Conservation (phyloP, 2,329 filamentous ascomycete species). For the Cordyceps cateniannulata region DNA sequence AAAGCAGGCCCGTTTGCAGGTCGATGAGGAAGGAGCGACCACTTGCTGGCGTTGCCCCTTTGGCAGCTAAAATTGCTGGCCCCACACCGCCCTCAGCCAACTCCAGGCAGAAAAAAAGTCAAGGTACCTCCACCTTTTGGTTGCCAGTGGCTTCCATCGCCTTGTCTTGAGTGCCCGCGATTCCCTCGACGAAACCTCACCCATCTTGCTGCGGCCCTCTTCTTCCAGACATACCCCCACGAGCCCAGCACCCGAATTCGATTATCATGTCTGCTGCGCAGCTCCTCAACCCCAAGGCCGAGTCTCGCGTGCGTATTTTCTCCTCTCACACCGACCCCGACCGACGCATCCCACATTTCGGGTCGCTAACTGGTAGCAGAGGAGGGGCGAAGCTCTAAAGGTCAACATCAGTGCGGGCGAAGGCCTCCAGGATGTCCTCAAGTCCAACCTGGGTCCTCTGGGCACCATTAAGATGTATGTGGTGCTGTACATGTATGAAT, state of each 20-base stretch:
- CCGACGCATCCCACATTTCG: slow-evolving; percentile 21
- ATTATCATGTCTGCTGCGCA: slow-evolving; percentile 86
- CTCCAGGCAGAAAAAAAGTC: slow-evolving; percentile 17
- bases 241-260: slow-evolving; percentile 4
- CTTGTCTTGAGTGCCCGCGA: slow-evolving; percentile 1
- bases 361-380: slow-evolving; percentile 42
- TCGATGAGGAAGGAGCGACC: not conserved
- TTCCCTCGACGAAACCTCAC: slow-evolving; percentile 6
- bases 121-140: slow-evolving; percentile 15
- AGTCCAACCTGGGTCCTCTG: slow-evolving; percentile 88
- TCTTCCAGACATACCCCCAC: not conserved
- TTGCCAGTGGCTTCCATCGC: slow-evolving; percentile 13
- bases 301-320: slow-evolving; percentile 70
- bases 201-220: slow-evolving; percentile 8
- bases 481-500: not conserved
- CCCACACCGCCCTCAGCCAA: slow-evolving; percentile 15
- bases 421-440: slow-evolving; percentile 87
- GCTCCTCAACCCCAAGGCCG: slow-evolving; percentile 96
- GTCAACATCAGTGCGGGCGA: slow-evolving; percentile 97
- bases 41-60: slow-evolving; percentile 4
- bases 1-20: not conserved
- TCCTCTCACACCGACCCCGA: slow-evolving; percentile 12
- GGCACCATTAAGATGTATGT: slow-evolving; percentile 91
- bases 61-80: slow-evolving; percentile 3
- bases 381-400: slow-evolving; percentile 90